Percentiles rank a stretch among this genome's conserved stretches.
phyloP scores from a whole-genome alignment of 164 flowering plant species.

The Malania oleifera region DNA sequence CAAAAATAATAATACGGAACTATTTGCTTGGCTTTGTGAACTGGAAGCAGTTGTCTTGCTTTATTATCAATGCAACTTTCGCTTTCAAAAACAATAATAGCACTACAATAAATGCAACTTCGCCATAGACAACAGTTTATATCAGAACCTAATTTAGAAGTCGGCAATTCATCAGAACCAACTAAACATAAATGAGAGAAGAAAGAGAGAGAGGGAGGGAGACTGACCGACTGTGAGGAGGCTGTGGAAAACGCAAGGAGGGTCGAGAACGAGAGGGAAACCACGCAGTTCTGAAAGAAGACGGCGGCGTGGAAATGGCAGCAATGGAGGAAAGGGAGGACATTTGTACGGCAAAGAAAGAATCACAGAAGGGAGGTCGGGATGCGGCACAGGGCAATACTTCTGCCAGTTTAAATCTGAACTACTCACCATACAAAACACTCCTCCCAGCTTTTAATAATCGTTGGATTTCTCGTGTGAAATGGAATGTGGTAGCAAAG shows the following conservation, averaged over 20 bases:
- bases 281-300: slow-evolving; percentile 3
- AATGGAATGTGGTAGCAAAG: neutral
- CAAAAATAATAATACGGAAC: too few species aligned
- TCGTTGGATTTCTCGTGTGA: too few species aligned
- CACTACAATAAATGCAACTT: too few species aligned
- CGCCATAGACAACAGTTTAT: neutral
- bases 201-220: neutral
- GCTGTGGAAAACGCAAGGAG: slow-evolving; percentile 2
- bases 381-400: too few species aligned
- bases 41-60: too few species aligned
- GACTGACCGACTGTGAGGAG: slow-evolving; percentile 8
- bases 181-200: neutral
- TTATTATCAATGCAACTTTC: too few species aligned
- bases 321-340: neutral
- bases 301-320: slow-evolving; percentile 1
- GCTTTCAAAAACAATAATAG: too few species aligned
- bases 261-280: slow-evolving; percentile 2
- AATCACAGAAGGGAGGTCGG: neutral
- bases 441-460: too few species aligned
- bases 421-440: too few species aligned
- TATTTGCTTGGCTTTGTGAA: too few species aligned
- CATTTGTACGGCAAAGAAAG: neutral
- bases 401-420: too few species aligned
- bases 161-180: neutral
- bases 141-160: neutral